A percentile compares a stretch with the other conserved stretches of the same genome.
phyloP scores from a whole-genome alignment of 192 early-diverging fungal genomes.

The Spizellomyces sp. region DNA sequence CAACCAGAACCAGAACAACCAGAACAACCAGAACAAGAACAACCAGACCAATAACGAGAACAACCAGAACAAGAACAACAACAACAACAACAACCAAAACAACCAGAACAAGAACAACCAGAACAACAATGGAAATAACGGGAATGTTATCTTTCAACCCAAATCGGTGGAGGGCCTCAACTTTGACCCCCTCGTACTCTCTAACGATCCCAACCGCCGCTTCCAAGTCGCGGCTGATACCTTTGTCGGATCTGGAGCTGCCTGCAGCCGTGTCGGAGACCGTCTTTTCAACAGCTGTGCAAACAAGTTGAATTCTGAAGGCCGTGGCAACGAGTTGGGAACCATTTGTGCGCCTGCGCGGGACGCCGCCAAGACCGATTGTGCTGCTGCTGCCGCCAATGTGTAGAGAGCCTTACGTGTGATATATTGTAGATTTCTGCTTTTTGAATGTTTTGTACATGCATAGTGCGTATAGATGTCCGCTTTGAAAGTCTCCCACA shows the following conservation, averaged over 20 bases:
- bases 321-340: conserved; percentile 4
- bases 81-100: too few relatives aligned
- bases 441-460: too few relatives aligned
- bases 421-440: too few relatives aligned
- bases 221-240: conserved; percentile 8
- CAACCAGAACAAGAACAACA: too few relatives aligned
- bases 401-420: too few relatives aligned
- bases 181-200: conserved; percentile 9
- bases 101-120: too few relatives aligned
- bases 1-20: too few relatives aligned
- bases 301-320: conserved; percentile 2
- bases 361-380: neutral
- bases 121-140: neutral
- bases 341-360: neutral
- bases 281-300: conserved; percentile 6
- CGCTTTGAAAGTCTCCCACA: too few relatives aligned
- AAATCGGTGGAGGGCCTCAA: neutral
- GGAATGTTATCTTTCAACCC: neutral
- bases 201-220: neutral
- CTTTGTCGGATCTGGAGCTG: neutral
- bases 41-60: too few relatives aligned
- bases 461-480: too few relatives aligned
- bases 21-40: too few relatives aligned
- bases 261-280: conserved; percentile 4
- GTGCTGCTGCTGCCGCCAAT: neutral